phyloP scores from a whole-genome alignment of 441 rosid genomes.

The Croton setiger region DNA sequence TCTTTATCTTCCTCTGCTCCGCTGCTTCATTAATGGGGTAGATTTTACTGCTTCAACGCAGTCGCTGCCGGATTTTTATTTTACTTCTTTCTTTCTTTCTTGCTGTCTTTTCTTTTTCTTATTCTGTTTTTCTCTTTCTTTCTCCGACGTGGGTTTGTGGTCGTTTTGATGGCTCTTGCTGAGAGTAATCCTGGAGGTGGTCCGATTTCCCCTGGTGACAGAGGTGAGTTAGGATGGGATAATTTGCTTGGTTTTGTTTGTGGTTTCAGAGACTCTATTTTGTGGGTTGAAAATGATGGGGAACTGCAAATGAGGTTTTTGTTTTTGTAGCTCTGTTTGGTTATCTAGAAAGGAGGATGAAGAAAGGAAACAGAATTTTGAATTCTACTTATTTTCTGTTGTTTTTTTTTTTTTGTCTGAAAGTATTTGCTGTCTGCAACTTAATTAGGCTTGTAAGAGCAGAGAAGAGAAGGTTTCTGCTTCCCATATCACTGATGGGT shows the following conservation, averaged over 20 bases:
- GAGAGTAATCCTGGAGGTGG: slow-evolving; percentile 33
- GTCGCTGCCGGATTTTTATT: background rate
- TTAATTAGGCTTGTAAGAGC: background rate
- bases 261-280: slow-evolving; percentile 1
- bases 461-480: slow-evolving; percentile 8
- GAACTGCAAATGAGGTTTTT: slow-evolving; percentile 9
- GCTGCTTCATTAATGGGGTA: slow-evolving; percentile 36
- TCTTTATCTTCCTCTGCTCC: slow-evolving; percentile 18
- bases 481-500: background rate
- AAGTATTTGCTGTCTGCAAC: background rate
- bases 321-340: slow-evolving; percentile 20
- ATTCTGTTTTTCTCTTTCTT: background rate
- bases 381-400: background rate
- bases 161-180: slow-evolving; percentile 41
- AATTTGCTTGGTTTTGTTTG: background rate
- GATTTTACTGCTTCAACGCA: slow-evolving; percentile 14
- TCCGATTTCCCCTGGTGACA: slow-evolving; percentile 24
- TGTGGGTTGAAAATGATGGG: slow-evolving; percentile 1
- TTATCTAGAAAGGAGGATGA: slow-evolving; percentile 13
- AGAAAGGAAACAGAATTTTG: slow-evolving; percentile 11
- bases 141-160: slow-evolving; percentile 12
- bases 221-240: slow-evolving; percentile 39
- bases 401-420: background rate
- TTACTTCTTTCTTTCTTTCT: background rate
- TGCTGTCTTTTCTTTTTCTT: background rate